phyloP scores from a whole-genome alignment of 148 eudicot genomes.

The Arbutus unedo region DNA sequence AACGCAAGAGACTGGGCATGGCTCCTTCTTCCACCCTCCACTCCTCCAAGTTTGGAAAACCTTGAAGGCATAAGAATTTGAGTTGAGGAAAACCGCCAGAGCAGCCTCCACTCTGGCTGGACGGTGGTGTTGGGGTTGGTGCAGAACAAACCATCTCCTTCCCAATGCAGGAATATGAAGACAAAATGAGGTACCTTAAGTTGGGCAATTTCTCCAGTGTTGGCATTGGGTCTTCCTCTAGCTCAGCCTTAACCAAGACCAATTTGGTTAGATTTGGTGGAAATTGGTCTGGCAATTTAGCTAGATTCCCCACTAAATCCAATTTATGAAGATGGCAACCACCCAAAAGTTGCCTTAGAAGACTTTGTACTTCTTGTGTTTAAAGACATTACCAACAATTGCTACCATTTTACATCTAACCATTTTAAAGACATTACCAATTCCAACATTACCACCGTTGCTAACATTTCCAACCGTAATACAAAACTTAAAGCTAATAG shows the following conservation, averaged over 20 bases:
- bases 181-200: neutral
- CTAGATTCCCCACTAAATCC: neutral
- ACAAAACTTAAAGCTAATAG: too few species aligned
- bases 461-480: too few species aligned
- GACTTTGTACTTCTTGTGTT: neutral
- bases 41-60: neutral
- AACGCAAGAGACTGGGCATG: slow-evolving; percentile 10
- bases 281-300: neutral
- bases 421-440: neutral
- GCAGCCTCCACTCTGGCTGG: too few species aligned
- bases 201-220: slow-evolving; percentile 17
- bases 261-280: slow-evolving; percentile 7
- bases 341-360: neutral
- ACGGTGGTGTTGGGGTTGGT: too few species aligned
- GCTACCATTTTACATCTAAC: neutral
- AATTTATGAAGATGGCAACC: neutral
- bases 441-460: too few species aligned
- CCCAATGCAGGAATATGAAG: neutral
- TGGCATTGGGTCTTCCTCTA: slow-evolving; percentile 22
- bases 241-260: neutral
- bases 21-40: slow-evolving; percentile 23
- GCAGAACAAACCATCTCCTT: slow-evolving; percentile 11
- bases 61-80: neutral
- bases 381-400: too few species aligned
- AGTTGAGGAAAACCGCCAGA: slow-evolving; percentile 12